Conservation (phyloP, 352 stramenopile species). For the Phytophthora cactorum region DNA sequence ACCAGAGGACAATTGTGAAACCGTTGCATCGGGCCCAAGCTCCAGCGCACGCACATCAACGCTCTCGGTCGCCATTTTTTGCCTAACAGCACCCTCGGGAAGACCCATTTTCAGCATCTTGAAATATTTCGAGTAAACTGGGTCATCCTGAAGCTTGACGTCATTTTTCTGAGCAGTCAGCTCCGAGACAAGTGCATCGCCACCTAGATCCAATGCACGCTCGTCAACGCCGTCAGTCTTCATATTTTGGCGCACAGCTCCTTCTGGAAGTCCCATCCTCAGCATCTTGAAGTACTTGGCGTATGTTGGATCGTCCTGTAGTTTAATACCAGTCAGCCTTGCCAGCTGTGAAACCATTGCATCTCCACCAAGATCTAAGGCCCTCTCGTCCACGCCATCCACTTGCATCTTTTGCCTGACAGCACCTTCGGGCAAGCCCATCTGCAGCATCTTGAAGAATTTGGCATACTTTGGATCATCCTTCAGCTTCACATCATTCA, state of each 20-base stretch:
- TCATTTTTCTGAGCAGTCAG: constrained; percentile 35
- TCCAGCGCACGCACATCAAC: constrained; percentile 67
- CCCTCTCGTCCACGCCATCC: constrained; percentile 45
- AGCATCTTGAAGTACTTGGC: constrained; percentile 96
- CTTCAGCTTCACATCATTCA: constrained; percentile 37
- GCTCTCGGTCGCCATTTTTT: constrained; percentile 81
- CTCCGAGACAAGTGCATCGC: constrained; percentile 51
- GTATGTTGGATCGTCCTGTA: constrained; percentile 26
- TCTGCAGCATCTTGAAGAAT: constrained; percentile 95
- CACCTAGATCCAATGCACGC: constrained; percentile 62
- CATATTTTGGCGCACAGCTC: constrained; percentile 90
- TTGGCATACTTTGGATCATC: constrained; percentile 81
- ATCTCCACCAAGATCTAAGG: constrained; percentile 48
- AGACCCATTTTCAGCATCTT: constrained; percentile 95
- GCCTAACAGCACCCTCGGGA: constrained; percentile 79
- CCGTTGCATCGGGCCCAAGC: constrained; percentile 61
- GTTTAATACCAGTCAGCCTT: too few species aligned
- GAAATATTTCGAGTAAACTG: constrained; percentile 91
- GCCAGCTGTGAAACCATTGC: constrained; percentile 33
- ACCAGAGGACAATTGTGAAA: constrained; percentile 43
- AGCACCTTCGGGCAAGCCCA: constrained; percentile 85
- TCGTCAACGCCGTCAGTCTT: constrained; percentile 55
- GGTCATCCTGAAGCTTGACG: constrained; percentile 60
- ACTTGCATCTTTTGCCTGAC: constrained; percentile 87
- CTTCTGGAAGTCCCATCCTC: constrained; percentile 88